Conservation (phyloP, 1,139 yeast species). For the Wickerhamomyces sp. region DNA sequence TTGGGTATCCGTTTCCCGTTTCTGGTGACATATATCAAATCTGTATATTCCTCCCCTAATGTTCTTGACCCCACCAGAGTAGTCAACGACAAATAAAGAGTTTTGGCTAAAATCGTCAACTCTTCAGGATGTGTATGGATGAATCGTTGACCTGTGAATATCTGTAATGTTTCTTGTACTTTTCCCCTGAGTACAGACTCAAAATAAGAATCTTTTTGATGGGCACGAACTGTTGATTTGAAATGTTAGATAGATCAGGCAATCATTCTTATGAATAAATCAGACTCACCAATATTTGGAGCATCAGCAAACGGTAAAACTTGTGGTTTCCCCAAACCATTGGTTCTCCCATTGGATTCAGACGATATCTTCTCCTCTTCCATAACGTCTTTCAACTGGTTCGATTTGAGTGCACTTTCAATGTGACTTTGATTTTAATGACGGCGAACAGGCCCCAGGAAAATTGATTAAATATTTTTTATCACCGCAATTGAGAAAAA, state of each 20-base stretch:
- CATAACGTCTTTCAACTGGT: neutral
- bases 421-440: no score
- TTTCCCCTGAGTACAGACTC: slow-evolving; percentile 52
- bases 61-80: slow-evolving; percentile 76
- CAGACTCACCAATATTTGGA: slow-evolving; percentile 35
- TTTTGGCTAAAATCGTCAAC: slow-evolving; percentile 51
- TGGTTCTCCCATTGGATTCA: neutral
- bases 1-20: slow-evolving; percentile 49
- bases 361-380: neutral
- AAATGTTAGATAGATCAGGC: slow-evolving; percentile 10
- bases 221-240: slow-evolving; percentile 53
- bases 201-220: slow-evolving; percentile 80
- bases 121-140: slow-evolving; percentile 62
- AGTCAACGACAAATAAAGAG: slow-evolving; percentile 63
- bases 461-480: neutral
- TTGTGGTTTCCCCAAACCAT: neutral
- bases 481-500: neutral
- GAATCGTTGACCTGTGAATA: slow-evolving; percentile 51
- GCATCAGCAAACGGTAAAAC: slow-evolving; percentile 38
- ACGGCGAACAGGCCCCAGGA: no score
- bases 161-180: slow-evolving; percentile 51
- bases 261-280: no score
- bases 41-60: slow-evolving; percentile 92
- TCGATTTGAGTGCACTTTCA: no score
- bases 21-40: slow-evolving; percentile 61